Base-by-base conservation (phyloP, 352 stramenopile genomes). In the Pythium myriotylum region DNA sequence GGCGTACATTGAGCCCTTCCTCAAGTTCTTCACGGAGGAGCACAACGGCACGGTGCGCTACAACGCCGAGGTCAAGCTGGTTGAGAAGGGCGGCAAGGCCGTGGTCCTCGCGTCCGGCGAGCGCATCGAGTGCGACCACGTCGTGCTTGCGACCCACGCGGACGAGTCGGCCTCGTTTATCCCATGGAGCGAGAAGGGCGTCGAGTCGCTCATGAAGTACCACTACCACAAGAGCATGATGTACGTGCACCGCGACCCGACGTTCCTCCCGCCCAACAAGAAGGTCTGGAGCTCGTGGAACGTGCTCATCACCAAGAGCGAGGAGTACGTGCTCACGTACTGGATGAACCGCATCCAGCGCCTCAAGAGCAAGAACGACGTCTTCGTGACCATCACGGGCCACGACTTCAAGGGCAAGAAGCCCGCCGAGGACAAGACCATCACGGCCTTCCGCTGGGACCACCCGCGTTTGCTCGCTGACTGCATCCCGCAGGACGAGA, bases 281-380 rank as follows among this genome's bases (percentile, higher is more conserved):
- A 91, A 88, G 62, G 76, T 88, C 41, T 94, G 86, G 86, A 89
- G 76, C 70, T 83, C 67, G 54, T 95, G 86, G 86, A 95, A 95
- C 65, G 86, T 95, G 54, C 76, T 87, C 60, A 95, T 95, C 67
- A 92, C 83, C 33, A 70, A 86, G 50, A 74, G 87, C 64, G 84
- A 95, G 27, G 71, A 91, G 76, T 95, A 95, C 74, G 77, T 95
- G 37, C 50, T 95, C 22, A 95, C 86, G 50, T 95, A 95, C 77
- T 95, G 86, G 86, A 95, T 95, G 81, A 93, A 95, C 73, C 84
- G 86, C 55, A 93, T 95, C 62, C 86, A 95, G 72, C 79, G 82
- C 55, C 76, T 95, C 43, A 88, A 90, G 69, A 89, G 73, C 69
- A 90, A 88, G 70, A 89, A 93, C 67, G 73, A 92, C 57, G 81